Evolutionary conservation across 139 green algal species (phyloP).

Genomic region (Chloropicon primus): DNA sequence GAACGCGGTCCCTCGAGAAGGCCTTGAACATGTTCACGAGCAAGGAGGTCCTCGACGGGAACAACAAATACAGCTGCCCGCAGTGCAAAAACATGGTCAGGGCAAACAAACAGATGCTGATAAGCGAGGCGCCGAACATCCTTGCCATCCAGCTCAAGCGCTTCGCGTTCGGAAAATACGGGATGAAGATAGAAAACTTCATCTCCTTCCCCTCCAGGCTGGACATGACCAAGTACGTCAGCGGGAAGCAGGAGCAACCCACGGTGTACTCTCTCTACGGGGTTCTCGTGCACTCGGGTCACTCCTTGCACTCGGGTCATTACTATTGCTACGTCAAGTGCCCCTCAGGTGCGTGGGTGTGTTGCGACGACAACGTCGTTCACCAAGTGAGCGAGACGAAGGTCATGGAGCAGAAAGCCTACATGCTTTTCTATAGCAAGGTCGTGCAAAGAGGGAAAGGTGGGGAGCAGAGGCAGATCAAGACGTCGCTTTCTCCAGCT

Average conservation of each 20-base stretch:
- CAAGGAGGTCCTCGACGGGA: slow-evolving; percentile 60
- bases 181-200: slow-evolving; percentile 65
- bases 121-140: slow-evolving; percentile 65
- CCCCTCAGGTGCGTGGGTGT: slow-evolving; percentile 64
- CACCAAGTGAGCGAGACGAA: slow-evolving; percentile 45
- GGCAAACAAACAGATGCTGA: slow-evolving; percentile 62
- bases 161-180: slow-evolving; percentile 64
- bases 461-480: too few species aligned
- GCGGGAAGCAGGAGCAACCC: neutral
- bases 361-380: slow-evolving; percentile 65
- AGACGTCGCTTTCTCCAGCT: too few species aligned
- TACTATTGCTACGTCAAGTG: slow-evolving; percentile 78
- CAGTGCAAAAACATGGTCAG: slow-evolving; percentile 58
- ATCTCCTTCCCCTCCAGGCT: slow-evolving; percentile 51
- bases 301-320: slow-evolving; percentile 70
- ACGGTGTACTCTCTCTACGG: slow-evolving; percentile 68
- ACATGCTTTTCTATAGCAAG: slow-evolving; percentile 86
- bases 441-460: too few species aligned
- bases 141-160: slow-evolving; percentile 74
- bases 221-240: slow-evolving; percentile 63
- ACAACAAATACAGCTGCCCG: slow-evolving; percentile 80
- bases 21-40: slow-evolving; percentile 17
- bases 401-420: slow-evolving; percentile 74
- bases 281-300: slow-evolving; percentile 79
- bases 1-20: neutral